These are phyloP conservation scores for Mucor plumbeus DNA, from an alignment of 371 early-diverging fungal species.

Conservation along the genomic window DNA sequence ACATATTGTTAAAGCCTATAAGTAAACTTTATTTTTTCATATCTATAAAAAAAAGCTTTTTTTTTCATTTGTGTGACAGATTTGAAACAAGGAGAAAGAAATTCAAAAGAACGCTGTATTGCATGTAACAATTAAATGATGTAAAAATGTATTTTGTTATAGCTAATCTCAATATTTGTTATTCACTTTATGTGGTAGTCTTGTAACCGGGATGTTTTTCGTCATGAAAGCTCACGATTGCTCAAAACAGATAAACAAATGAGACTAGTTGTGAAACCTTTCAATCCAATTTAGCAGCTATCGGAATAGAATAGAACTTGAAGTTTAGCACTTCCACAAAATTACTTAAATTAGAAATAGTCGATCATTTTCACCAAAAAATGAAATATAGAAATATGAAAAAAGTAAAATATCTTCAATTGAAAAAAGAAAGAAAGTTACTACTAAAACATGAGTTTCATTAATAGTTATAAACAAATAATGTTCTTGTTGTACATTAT, in stretches of 20 bases:
- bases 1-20: no score
- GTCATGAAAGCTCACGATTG: neutral
- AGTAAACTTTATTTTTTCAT: no score
- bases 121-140: no score
- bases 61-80: no score
- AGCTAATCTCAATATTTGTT: no score
- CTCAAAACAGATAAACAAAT: neutral
- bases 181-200: no score
- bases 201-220: neutral
- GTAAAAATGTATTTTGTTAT: no score
- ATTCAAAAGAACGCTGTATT: no score
- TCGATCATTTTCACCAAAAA: neutral
- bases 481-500: neutral
- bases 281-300: neutral
- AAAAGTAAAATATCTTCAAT: no score
- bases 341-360: constrained; percentile 7
- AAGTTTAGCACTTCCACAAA: neutral
- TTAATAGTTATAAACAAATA: neutral
- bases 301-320: neutral
- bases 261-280: constrained; percentile 1
- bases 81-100: no score
- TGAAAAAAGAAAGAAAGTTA: neutral
- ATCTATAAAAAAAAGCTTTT: no score
- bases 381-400: neutral
- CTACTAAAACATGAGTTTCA: neutral